Evolutionary conservation across 352 stramenopile genomes (phyloP).

Genomic region (Globisporangium cederbergense): DNA sequence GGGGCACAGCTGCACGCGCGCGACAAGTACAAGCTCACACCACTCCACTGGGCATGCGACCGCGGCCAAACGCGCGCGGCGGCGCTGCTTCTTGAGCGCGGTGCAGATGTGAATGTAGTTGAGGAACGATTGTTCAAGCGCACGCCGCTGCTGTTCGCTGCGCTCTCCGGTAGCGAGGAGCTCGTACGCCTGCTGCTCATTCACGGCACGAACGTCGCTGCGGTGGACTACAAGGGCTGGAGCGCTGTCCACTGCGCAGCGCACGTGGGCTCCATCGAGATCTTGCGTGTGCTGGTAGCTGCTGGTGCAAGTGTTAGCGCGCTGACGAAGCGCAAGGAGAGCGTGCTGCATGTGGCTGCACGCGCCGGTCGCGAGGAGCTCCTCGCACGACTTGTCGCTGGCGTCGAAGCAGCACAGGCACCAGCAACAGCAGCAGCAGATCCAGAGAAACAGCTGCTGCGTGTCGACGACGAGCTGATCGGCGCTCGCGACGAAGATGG

Average conservation of each 20-base stretch:
- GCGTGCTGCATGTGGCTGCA: constrained; percentile 34
- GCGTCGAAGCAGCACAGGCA: too few species aligned
- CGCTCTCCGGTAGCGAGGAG: constrained; percentile 31
- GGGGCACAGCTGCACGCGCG: constrained; percentile 24
- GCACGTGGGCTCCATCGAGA: constrained; percentile 31
- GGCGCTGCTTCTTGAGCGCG: constrained; percentile 32
- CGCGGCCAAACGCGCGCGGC: constrained; percentile 31
- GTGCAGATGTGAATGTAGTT: constrained; percentile 45
- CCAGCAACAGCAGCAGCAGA: background rate
- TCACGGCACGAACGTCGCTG: constrained; percentile 35
- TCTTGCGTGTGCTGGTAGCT: constrained; percentile 23
- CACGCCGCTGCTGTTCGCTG: constrained; percentile 62
- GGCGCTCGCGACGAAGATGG: constrained; percentile 10
- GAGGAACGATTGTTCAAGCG: constrained; percentile 71
- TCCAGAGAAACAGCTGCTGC: background rate
- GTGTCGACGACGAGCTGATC: background rate
- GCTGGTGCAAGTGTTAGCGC: constrained; percentile 18
- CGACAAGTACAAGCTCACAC: constrained; percentile 73
- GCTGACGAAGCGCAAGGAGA: constrained; percentile 27
- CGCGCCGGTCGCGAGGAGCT: constrained; percentile 25
- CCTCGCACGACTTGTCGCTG: constrained; percentile 20
- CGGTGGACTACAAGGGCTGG: constrained; percentile 58
- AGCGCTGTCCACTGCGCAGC: constrained; percentile 48
- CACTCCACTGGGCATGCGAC: constrained; percentile 72
- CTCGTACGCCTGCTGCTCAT: constrained; percentile 38